These are phyloP conservation scores for Leptographium procerum DNA, from an alignment of 2,329 filamentous ascomycete genomes.

Conservation along the genomic window DNA sequence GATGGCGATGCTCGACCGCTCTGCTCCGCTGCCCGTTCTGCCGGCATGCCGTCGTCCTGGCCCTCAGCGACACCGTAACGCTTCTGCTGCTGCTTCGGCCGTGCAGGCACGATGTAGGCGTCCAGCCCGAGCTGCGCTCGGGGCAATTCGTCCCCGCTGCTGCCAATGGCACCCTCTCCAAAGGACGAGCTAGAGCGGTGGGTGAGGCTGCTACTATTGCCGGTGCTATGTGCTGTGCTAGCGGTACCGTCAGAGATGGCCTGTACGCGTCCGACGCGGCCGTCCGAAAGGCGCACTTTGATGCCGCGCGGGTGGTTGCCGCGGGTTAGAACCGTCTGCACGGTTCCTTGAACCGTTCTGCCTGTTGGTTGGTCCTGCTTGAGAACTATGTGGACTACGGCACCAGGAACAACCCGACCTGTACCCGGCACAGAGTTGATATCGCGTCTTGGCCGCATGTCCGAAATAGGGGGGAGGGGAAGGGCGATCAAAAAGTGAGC, in stretches of 20 bases:
- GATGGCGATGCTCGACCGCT: neutral
- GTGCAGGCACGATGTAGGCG: slow-evolving; percentile 30
- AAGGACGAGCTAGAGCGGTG: neutral
- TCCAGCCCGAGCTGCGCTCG: slow-evolving; percentile 35
- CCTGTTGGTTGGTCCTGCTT: slow-evolving; percentile 69
- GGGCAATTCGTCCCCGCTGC: slow-evolving; percentile 18
- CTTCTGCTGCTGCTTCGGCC: slow-evolving; percentile 16
- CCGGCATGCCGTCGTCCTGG: slow-evolving; percentile 1
- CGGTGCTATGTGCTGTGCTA: neutral
- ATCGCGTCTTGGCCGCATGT: slow-evolving; percentile 1
- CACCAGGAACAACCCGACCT: slow-evolving; percentile 44
- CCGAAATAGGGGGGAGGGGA: too few species aligned
- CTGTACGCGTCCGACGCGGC: slow-evolving; percentile 64
- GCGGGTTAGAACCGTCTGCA: slow-evolving; percentile 57
- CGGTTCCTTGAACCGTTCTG: slow-evolving; percentile 53
- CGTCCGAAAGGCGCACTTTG: slow-evolving; percentile 63
- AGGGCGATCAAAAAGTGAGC: too few species aligned
- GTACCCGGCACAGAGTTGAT: slow-evolving; percentile 5
- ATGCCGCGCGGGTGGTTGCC: slow-evolving; percentile 69
- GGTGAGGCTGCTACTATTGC: neutral
- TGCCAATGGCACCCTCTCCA: neutral
- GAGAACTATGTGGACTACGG: slow-evolving; percentile 58
- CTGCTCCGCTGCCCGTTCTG: slow-evolving; percentile 4
- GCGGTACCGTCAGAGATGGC: slow-evolving; percentile 29
- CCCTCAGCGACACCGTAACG: slow-evolving; percentile 10